A percentile compares a stretch with the other conserved stretches of the same genome.
Conservation (phyloP, 2,329 filamentous ascomycete genomes). For the Diaporthe longicolla region DNA sequence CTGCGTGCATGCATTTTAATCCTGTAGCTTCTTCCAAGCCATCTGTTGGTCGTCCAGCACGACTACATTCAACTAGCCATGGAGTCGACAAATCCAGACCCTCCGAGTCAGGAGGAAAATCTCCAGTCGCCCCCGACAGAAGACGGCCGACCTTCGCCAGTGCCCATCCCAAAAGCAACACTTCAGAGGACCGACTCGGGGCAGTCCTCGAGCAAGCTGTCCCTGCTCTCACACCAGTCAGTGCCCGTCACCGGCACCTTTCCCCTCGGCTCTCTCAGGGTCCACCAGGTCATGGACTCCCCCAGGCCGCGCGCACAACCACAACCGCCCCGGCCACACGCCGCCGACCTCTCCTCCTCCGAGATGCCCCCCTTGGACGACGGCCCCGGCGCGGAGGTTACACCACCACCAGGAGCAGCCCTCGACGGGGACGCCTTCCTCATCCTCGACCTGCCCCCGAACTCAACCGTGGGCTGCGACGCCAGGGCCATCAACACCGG, state of each 20-base stretch:
- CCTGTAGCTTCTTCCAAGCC: not conserved
- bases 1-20: not conserved
- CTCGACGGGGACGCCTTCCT: slow-evolving; percentile 64
- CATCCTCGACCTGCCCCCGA: slow-evolving; percentile 64
- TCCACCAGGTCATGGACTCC: slow-evolving; percentile 53
- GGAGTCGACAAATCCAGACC: slow-evolving; percentile 24
- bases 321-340: slow-evolving; percentile 6
- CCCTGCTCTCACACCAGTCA: slow-evolving; percentile 53
- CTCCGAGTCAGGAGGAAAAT: slow-evolving; percentile 33
- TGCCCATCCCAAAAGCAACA: slow-evolving; percentile 6
- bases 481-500: slow-evolving; percentile 62
- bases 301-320: slow-evolving; percentile 44
- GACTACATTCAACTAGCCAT: not conserved
- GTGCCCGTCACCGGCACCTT: slow-evolving; percentile 56
- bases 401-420: not conserved
- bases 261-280: slow-evolving; percentile 59
- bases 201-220: slow-evolving; percentile 45
- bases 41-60: not conserved
- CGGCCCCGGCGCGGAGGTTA: not conserved
- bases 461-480: slow-evolving; percentile 69
- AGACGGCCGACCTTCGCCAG: slow-evolving; percentile 15
- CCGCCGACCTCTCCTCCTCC: not conserved
- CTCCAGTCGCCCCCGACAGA: slow-evolving; percentile 8
- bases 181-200: slow-evolving; percentile 56
- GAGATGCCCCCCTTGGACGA: slow-evolving; percentile 39